A percentile compares a stretch with the other conserved stretches of the same genome.
Conservation (phyloP, 2,329 filamentous ascomycete genomes). For the Macrophomina phaseolina region DNA sequence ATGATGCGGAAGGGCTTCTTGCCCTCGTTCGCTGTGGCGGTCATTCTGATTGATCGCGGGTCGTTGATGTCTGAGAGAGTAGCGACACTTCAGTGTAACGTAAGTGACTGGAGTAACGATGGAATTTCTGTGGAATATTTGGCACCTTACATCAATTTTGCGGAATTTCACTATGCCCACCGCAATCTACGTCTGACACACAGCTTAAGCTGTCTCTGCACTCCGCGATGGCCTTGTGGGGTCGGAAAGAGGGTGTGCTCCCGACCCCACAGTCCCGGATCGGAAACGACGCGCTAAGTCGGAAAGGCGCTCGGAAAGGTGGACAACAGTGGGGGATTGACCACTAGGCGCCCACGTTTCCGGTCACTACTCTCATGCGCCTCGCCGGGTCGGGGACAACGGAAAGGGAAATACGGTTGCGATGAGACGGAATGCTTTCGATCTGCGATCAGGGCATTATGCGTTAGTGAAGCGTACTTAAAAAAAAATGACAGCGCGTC, state of each 20-base stretch:
- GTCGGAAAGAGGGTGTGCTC: background rate
- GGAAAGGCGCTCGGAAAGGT: slow-evolving; percentile 2
- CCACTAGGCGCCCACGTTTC: slow-evolving; percentile 2
- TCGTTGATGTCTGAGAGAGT: background rate
- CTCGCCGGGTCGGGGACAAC: background rate
- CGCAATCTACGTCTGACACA: background rate
- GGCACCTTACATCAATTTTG: background rate
- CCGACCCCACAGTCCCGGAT: slow-evolving; percentile 1
- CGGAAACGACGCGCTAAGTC: background rate
- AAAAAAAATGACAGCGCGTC: background rate
- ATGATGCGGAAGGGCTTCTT: slow-evolving; percentile 39
- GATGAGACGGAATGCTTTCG: background rate
- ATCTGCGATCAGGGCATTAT: background rate
- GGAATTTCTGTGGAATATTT: background rate
- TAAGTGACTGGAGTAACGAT: background rate
- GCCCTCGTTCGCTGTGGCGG: background rate
- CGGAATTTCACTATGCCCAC: background rate
- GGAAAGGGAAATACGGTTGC: too few relatives aligned
- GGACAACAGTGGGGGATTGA: background rate
- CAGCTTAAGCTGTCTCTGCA: background rate
- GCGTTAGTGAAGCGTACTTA: background rate
- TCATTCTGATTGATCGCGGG: background rate
- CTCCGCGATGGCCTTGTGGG: background rate
- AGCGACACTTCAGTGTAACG: background rate
- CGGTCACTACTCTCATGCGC: background rate